Percentiles rank a stretch among this genome's conserved stretches.
phyloP scores from a whole-genome alignment of 345 rosid genomes.

The Eucalyptus sideroxylon region DNA sequence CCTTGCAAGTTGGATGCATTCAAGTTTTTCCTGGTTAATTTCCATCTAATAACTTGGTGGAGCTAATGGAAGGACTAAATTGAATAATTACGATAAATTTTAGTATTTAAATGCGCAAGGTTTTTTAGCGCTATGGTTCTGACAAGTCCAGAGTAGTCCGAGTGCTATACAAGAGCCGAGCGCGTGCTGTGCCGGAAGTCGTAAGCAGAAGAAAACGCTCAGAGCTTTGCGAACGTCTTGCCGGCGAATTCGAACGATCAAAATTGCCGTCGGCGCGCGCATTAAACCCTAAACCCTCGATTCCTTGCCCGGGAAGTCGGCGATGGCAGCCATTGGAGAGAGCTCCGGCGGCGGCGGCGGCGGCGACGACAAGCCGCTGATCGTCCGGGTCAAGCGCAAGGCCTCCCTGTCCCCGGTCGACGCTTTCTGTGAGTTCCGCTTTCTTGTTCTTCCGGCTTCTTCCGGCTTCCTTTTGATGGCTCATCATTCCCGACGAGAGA shows the following conservation, averaged over 20 bases:
- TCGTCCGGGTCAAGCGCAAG: constrained; percentile 66
- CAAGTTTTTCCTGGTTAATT: background rate
- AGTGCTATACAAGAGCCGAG: background rate
- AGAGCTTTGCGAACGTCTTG: background rate
- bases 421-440: constrained; percentile 45
- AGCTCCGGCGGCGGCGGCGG: constrained; percentile 3
- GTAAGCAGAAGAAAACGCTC: background rate
- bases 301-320: background rate
- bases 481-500: background rate
- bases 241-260: background rate
- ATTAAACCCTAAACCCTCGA: background rate
- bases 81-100: background rate
- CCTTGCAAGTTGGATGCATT: background rate
- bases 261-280: background rate
- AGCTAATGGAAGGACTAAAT: background rate
- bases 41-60: background rate
- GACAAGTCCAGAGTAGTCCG: background rate
- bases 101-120: background rate
- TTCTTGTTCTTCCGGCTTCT: too few relatives aligned
- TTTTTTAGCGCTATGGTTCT: background rate
- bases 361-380: constrained; percentile 32
- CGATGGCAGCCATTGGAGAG: constrained; percentile 20
- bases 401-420: constrained; percentile 26
- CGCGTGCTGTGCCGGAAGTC: background rate
- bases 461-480: background rate